Base-by-base conservation (phyloP, 495 filamentous ascomycete species). In the Massariosphaeria phaeospora region DNA sequence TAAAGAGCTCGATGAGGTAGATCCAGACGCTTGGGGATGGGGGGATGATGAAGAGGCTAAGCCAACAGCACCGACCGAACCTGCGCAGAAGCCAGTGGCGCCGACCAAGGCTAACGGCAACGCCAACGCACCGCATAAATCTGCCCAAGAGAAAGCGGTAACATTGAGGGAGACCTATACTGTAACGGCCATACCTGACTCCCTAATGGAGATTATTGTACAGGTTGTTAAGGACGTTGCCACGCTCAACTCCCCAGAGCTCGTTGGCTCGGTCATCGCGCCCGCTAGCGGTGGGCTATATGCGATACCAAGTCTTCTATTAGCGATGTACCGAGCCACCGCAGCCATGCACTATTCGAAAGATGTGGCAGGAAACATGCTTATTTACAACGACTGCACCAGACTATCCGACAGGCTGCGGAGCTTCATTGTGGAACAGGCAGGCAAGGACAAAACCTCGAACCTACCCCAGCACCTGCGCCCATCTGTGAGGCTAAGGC, bases 241-340 rank as follows among this genome's bases (percentile, higher is more conserved):
- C 15, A 72, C 75, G 33, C 74, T 95, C 33, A 73, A 76, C 11
- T 65, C 71, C 34, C 73, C 17, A 74, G 75, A 26, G 69, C 74
- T 60, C 57, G 70, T 36, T 21, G 61, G 68, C 3, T 80, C 81
- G 6, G 72, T 77, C 12, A 77, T 95, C 36, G 76, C 85, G 5
- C 75, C 85, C 17, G 88, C 89, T 7, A 87, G 86, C 6, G 67
- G 80, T 20, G 86, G 82, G 2, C 76, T 99, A 7, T 84, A 90
- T 61, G 79, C 82, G 33, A 72, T 99, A 9, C 91, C 93, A 23
- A 87, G 87, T 0, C 79, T 94, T 26, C 77, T 91, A 17, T 72
- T 99, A 20, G 88, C 91, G 23, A 87, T 95, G 80, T 97, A 91
- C 70, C 85, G 94, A 42, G 90, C 93, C 11, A 82, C 88, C 1